Evolutionary conservation across 2,329 filamentous ascomycete species (phyloP), one percentile per base, ranked within the genome.

Genomic region (Diaporthe citriasiana): DNA sequence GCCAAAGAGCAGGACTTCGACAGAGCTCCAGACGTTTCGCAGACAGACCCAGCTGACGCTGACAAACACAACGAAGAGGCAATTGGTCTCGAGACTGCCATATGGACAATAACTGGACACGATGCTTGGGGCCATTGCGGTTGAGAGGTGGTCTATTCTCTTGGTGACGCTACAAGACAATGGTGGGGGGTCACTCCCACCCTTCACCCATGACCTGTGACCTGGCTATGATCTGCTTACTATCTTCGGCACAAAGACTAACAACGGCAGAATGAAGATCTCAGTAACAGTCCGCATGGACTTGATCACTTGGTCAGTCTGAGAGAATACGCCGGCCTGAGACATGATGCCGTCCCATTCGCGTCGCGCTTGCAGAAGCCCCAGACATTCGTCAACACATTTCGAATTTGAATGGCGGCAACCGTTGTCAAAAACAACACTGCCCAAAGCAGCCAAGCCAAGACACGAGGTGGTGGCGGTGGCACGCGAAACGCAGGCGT

Each of bases 401-500:
- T 15, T 19, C 35, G 15, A 38, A 27, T 22, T 53, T 4, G 17
- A 17, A 27, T 10, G 30, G 30, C 30, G 22, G 47, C 25, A 15
- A 22, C 33, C 30, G 22, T 30, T 40, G 63, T 19, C 33, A 68
- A 8, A 8, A 53, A 68, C 33, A 40, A 68, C 22, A 53, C 17
- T 19, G 47, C 47, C 33, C 45, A 40, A 53, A 51, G 22, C 42
- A 40, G 42, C n/a, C 15, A 38, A 53, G 33, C 63, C 35, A 40
- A n/a, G 60, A 38, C 42, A 66, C 60, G 60, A 53, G 47, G 63
- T 40, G 30, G 63, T 40, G 45, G 63, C 45, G 63, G 45, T 51
- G 63, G 63, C 63, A 66, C 45, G 63, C 63, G 63, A 51, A 35
- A 66, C 33, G 1, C 17, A 30, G 30, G 30, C 27, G 12, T 27